Evolutionary conservation across 2,329 filamentous ascomycete species (phyloP), one percentile per base, ranked within the genome.

Genomic region (Epichloe brachyelytri): DNA sequence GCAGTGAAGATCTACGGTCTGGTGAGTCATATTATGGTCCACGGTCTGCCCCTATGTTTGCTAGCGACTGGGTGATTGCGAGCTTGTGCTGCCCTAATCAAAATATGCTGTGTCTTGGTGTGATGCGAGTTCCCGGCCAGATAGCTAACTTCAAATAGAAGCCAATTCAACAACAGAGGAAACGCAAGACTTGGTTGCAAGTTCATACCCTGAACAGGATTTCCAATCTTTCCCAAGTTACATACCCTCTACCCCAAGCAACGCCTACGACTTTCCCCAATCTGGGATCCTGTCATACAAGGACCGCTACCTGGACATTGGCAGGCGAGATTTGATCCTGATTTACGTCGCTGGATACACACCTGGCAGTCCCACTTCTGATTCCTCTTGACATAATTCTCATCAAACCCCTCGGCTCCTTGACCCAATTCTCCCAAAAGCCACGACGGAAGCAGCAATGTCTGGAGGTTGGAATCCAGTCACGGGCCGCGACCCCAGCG

Each of bases 381-480:
- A 63, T 39, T 33, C 17, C 8, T 26, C 30, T 11, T 11, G 1
- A 30, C 30, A 10, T 30, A 1, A 30, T 11, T 30, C 11, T 20
- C 8, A 30, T 30, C 33, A 14, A 11, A 39, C 2, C 15, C 5
- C 20, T 39, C 19, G 30, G 30, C 26, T 45, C 10, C 12, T 5
- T 20, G 15, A 12, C 22, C 12, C 5, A 12, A 34, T 5, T 4
- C 15, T 5, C 26, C 7, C 3, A 34, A 5, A 5, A 8, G 4
- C 5, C 11, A 11, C 26, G 15, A 17, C 26, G 43, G 19, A 26
- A 33, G 10, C 17, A 17, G 14, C 26, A 54, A 70, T 70, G 67
- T 63, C 67, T 46, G 62, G 63, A 40, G 67, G 68, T 38, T 70
- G 67, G 66, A 71, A 72, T 52, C 68, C 68, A 4, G 52, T 66